A percentile compares a stretch with the other conserved stretches of the same genome.
Evolutionary conservation across 176 grass and related monocot species (phyloP).

Genomic region (Aegilops tauschii): DNA sequence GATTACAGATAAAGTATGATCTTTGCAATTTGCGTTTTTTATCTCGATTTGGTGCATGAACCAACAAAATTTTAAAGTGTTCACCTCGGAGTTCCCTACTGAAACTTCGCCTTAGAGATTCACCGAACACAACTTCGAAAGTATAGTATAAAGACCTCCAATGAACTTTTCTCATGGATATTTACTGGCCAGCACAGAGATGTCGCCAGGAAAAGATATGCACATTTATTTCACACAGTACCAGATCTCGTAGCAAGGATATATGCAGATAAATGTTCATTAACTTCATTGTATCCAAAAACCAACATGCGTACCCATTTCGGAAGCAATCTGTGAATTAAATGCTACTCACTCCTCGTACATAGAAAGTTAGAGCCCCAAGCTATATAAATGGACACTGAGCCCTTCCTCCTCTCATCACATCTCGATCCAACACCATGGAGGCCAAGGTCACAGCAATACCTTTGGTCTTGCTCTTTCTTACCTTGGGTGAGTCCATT

Average conservation of each 20-base stretch:
- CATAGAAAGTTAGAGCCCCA: not conserved
- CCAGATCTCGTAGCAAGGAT: not conserved
- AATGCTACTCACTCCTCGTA: not conserved
- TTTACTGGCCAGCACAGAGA: not conserved
- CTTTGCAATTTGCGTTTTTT: not conserved
- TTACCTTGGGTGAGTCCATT: not conserved
- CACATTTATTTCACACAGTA: not conserved
- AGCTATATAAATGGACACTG: not conserved
- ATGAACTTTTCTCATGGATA: not conserved
- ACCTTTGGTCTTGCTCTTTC: slow-evolving; percentile 3
- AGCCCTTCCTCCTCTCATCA: not conserved
- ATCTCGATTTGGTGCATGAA: not conserved
- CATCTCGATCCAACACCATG: not conserved
- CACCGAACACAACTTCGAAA: not conserved
- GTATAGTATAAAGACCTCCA: not conserved
- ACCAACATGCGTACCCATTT: not conserved
- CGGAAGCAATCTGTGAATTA: not conserved
- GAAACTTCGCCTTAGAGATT: not conserved
- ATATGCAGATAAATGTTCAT: not conserved
- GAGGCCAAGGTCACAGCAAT: not conserved
- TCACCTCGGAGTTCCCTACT: not conserved
- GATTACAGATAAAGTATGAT: not conserved
- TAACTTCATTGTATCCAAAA: not conserved
- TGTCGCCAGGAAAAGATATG: not conserved
- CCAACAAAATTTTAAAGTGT: not conserved